phyloP scores from a whole-genome alignment of 2,329 filamentous ascomycete genomes.

The Teratosphaeria epicoccoides region DNA sequence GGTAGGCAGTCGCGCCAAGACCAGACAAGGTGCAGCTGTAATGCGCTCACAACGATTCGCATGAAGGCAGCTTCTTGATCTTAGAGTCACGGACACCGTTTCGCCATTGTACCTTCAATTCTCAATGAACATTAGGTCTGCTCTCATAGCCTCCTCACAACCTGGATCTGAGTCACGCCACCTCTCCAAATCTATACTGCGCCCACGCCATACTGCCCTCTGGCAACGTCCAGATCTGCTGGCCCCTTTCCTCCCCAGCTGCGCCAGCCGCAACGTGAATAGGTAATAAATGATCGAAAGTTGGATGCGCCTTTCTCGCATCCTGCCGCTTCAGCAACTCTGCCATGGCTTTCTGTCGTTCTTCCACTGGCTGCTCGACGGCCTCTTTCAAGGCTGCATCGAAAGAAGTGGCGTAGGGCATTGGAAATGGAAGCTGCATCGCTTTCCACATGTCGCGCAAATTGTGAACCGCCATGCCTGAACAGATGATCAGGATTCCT shows the following conservation, averaged over 20 bases:
- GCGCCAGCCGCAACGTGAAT: conserved; percentile 40
- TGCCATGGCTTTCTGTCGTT: conserved; percentile 26
- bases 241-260: conserved; percentile 22
- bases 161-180: background rate
- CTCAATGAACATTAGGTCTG: no score
- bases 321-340: conserved; percentile 32
- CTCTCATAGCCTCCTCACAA: no score
- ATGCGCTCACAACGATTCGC: no score
- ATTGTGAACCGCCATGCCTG: conserved; percentile 56
- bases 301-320: conserved; percentile 53
- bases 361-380: conserved; percentile 20
- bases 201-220: conserved; percentile 28
- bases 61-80: no score
- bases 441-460: conserved; percentile 18
- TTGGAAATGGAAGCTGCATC: conserved; percentile 4
- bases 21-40: no score
- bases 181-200: conserved; percentile 24
- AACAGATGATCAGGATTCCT: conserved; percentile 56
- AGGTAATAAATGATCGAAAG: conserved; percentile 51
- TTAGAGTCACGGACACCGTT: no score
- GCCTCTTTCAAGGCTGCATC: conserved; percentile 26
- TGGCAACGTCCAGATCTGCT: conserved; percentile 25
- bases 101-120: no score
- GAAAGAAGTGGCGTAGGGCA: conserved; percentile 28
- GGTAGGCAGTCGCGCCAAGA: no score